phyloP scores from a whole-genome alignment of 2,329 filamentous ascomycete species.

The Penicillium sp. region DNA sequence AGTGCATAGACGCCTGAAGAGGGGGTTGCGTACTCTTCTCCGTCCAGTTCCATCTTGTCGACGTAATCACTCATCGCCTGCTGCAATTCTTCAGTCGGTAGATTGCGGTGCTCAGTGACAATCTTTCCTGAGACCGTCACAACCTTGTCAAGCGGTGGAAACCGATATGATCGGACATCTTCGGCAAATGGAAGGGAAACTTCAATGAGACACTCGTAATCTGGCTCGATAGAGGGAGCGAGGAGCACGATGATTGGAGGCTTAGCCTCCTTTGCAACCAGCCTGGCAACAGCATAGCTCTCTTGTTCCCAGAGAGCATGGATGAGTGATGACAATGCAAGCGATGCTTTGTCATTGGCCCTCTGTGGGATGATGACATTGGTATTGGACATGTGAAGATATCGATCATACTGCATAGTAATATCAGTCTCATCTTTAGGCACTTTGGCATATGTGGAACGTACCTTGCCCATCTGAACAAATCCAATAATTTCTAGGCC shows the following conservation, averaged over 20 bases:
- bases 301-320: conserved; percentile 84
- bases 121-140: conserved; percentile 82
- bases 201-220: conserved; percentile 85
- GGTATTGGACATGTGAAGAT: conserved; percentile 80
- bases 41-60: conserved; percentile 85
- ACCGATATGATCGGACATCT: conserved; percentile 86
- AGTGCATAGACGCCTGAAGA: background rate
- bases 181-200: conserved; percentile 90
- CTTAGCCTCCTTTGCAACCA: conserved; percentile 82
- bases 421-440: background rate
- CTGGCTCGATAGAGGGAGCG: conserved; percentile 75
- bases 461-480: conserved; percentile 70
- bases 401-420: conserved; percentile 70
- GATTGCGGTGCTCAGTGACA: conserved; percentile 78
- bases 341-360: conserved; percentile 76
- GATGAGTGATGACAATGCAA: conserved; percentile 87
- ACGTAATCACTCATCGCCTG: conserved; percentile 89
- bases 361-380: conserved; percentile 77
- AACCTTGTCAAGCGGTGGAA: conserved; percentile 85
- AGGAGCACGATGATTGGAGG: conserved; percentile 77
- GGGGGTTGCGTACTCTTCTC: conserved; percentile 55
- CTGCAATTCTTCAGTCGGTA: conserved; percentile 74
- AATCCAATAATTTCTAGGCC: conserved; percentile 86
- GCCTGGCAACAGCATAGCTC: conserved; percentile 80
- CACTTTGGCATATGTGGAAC: conserved; percentile 18